Conservation (phyloP, 1,139 yeast species). For the Kluyveromyces sp. region DNA sequence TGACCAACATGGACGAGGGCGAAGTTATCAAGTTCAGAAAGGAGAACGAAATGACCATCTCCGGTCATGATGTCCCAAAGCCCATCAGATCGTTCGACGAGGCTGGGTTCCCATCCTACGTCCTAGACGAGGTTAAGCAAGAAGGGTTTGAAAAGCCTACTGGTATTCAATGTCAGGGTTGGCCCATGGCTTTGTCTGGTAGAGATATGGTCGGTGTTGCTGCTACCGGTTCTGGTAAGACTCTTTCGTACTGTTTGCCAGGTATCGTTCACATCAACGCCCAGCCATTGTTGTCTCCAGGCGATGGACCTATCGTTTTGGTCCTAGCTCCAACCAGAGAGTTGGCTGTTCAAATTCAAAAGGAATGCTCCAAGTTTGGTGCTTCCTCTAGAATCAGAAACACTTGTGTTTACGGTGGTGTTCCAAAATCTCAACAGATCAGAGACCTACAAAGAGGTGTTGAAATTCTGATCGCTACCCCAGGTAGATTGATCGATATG, state of each 20-base stretch:
- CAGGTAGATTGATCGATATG: constrained; percentile 98
- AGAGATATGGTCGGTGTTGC: constrained; percentile 99
- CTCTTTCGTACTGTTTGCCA: constrained; percentile 92
- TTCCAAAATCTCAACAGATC: constrained; percentile 94
- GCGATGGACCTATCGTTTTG: constrained; percentile 96
- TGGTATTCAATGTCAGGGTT: constrained; percentile 97
- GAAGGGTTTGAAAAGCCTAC: constrained; percentile 95
- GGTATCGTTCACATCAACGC: constrained; percentile 97
- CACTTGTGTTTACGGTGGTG: constrained; percentile 99
- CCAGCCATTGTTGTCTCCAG: constrained; percentile 84
- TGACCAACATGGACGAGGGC: constrained; percentile 62
- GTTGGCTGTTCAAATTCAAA: constrained; percentile 94
- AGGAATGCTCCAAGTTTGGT: constrained; percentile 93
- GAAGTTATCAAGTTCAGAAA: constrained; percentile 74
- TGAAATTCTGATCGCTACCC: constrained; percentile 93
- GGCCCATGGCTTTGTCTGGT: constrained; percentile 99
- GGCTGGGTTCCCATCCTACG: constrained; percentile 95
- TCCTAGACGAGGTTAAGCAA: constrained; percentile 76
- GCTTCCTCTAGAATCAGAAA: constrained; percentile 86
- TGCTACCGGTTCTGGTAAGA: constrained; percentile 98
- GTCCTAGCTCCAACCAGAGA: constrained; percentile 99
- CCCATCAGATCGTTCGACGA: constrained; percentile 91
- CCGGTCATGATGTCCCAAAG: constrained; percentile 84
- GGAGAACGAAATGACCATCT: constrained; percentile 76
- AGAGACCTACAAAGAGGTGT: constrained; percentile 93